Base-by-base conservation (phyloP, 2,329 filamentous ascomycete genomes). In the Xylariaceae sp. region DNA sequence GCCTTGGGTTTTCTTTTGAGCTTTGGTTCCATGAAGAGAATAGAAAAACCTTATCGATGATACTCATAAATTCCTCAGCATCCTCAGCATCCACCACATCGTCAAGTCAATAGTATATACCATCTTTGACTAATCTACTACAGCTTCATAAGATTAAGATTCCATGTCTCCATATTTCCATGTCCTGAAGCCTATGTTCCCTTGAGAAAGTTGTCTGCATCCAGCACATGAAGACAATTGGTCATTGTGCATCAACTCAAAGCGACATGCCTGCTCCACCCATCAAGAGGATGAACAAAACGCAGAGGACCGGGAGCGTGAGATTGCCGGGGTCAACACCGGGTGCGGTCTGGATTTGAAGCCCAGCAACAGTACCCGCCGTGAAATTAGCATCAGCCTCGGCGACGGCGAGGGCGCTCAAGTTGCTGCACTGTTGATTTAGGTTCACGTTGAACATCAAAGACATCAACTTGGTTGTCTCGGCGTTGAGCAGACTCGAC, bases 381-480 rank as follows among this genome's bases (percentile, higher is more conserved):
- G 73, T 74, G 55, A 76, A 72, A 60, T 77, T 77, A 42, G 49
- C 58, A 42, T 61, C 71, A 3, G 72, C 73, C 53, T 71, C 72
- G 19, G 59, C 58, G n/a, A 74, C 35, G n/a, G 74, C 73, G 42
- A 75, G 57, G 42, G 65, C 61, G 10, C 71, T 73, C 54, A 72
- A 60, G 62, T 77, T 77, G 12, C 73, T 72, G 57, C 74, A 77
- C 38, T 65, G 62, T 36, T 57, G 50, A 61, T 77, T 77, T 43
- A 77, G 61, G 9, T 60, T 55, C 30, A 48, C 51, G 54, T 77
- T 66, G 35, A 68, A 63, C 38, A 66, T 73, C 54, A 76, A 60
- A 2, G 59, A 58, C 43, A 62, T 59, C 39, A 70, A 57, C 54
- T 71, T 69, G 33, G 60, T 62, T 42, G 67, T 64, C 43, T 72